phyloP scores from a whole-genome alignment of 139 green algal species.

The Chlorella sp. region DNA sequence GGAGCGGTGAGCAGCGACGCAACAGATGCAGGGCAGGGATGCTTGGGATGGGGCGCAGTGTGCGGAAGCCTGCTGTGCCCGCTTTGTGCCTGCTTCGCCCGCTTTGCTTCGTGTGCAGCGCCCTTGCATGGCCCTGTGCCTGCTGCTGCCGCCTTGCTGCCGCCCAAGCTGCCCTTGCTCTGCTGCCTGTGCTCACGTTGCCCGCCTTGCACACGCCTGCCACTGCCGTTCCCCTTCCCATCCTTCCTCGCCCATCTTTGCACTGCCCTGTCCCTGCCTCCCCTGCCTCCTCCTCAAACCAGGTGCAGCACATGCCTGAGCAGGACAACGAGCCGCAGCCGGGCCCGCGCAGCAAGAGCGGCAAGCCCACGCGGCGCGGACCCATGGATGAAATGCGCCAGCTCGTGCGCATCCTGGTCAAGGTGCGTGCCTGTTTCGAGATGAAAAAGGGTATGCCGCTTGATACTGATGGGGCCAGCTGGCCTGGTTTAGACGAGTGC shows the following conservation, averaged over 20 bases:
- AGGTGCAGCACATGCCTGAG: background rate
- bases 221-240: no score
- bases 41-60: background rate
- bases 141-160: no score
- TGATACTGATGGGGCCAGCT: no score
- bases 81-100: background rate
- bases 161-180: background rate
- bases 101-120: background rate
- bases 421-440: conserved; percentile 53
- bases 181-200: background rate
- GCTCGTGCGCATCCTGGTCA: conserved; percentile 85
- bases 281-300: background rate
- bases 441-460: no score
- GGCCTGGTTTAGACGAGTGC: no score
- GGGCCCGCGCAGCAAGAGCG: conserved; percentile 22
- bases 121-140: background rate
- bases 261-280: background rate
- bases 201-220: background rate
- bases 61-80: background rate
- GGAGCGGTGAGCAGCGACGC: no score
- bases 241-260: background rate
- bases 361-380: conserved; percentile 63
- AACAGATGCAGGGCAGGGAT: background rate
- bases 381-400: conserved; percentile 95
- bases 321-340: background rate